phyloP scores from a whole-genome alignment of 345 rosid genomes.

The Cardamine chenopodiifolia region DNA sequence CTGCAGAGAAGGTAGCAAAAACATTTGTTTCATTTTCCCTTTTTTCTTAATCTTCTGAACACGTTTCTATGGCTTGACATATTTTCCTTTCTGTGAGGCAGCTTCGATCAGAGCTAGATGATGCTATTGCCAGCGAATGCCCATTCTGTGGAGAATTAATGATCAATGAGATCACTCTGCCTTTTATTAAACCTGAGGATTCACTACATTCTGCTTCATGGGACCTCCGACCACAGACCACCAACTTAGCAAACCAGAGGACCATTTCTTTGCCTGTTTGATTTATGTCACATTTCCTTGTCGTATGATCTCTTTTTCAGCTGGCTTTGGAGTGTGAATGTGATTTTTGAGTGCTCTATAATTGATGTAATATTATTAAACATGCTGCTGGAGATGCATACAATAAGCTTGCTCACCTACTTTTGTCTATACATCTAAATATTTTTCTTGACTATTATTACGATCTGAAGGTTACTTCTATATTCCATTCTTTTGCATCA shows the following conservation, averaged over 20 bases:
- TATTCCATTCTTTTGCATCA: constrained; percentile 31
- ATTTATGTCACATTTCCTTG: constrained; percentile 2
- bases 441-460: not conserved
- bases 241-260: constrained; percentile 59
- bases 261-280: constrained; percentile 56
- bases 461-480: not conserved
- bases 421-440: constrained; percentile 12
- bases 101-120: constrained; percentile 91
- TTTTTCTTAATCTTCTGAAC: not conserved
- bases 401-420: constrained; percentile 16
- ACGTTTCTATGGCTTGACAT: constrained; percentile 13
- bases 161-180: constrained; percentile 76
- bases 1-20: constrained; percentile 69
- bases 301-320: constrained; percentile 26
- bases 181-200: constrained; percentile 77
- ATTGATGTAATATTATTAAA: constrained; percentile 27
- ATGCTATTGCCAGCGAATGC: constrained; percentile 92
- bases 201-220: constrained; percentile 68
- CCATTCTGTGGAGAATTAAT: constrained; percentile 96
- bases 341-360: constrained; percentile 20
- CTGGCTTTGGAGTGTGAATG: constrained; percentile 26
- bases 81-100: constrained; percentile 42
- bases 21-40: not conserved
- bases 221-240: constrained; percentile 76
- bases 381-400: constrained; percentile 31